Evolutionary conservation across 306 rosid genomes (phyloP), one percentile per base, ranked within the genome.

Genomic region (Parietaria judaica): DNA sequence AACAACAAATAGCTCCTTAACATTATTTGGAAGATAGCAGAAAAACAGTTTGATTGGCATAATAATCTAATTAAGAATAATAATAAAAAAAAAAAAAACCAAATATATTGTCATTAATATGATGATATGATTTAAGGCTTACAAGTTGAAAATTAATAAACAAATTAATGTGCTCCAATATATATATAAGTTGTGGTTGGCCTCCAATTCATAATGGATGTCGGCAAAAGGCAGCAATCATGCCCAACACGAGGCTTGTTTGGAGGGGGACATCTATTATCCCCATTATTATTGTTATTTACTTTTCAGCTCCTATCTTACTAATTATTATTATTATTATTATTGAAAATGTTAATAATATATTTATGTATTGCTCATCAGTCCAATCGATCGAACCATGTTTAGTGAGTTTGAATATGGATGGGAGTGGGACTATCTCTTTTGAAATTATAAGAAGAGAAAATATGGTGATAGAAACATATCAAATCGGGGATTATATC

Each of bases 221-320:
- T 85, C 73, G 80, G 77, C 56, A 12, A 72, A 75, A 77, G 58
- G 75, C 15, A 48, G 17, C 39, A 45, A 72, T 66, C 61, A 60
- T 73, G 44, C 51, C 72, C 68, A 56, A 74, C 72, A 73, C 11
- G 13, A 72, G 68, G 77, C 63, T 61, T 56, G 66, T 63, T 52
- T 56, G 56, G 12, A 61, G 77, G 86, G 74, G 70, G 76, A 76
- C 77, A 72, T 11, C 34, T 65, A 64, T 55, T 44, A 58, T 43
- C 74, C 60, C 57, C 74, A 63, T 74, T 41, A 54, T 69, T 41
- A 23, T 23, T 23, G 2, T 23, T 62, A 58, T 70, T 13, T 47
- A 51, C 78, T 65, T 78, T 59, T 61, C 44, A 60, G 41, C 13
- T 39, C 44, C 37, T 11, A 8, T 41, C 17, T 13, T 58, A 4